Base-by-base conservation (phyloP, 352 stramenopile species). In the Pseudoperonospora humuli region DNA sequence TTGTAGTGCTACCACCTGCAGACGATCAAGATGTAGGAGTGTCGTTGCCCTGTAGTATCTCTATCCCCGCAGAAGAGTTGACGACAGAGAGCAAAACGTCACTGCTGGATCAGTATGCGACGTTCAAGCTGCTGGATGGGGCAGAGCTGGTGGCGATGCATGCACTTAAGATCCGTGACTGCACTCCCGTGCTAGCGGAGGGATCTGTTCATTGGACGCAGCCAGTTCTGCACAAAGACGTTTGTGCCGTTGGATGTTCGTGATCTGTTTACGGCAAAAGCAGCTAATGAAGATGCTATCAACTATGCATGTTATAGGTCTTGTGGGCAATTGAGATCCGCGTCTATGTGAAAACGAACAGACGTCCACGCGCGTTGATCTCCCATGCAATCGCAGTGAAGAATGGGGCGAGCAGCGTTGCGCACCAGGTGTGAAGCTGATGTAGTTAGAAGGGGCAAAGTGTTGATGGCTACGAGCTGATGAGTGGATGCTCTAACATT, bases 111-210 rank as follows among this genome's bases (percentile, higher is more conserved):
- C 50, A 63, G 13, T 24, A 56, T 8, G 55, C 75, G 36, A 64
- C 46, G 27, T 82, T 85, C 40, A 55, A 54, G 13, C 35, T 84
- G n/a, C 17, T 57, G 5, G 32, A 67, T 0, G 64, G 53, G 2
- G 33, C 46, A 0, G 37, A 55, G 10, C n/a, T 65, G 13, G 39
- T 84, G 11, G 62, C 45, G 3, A 65, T 39, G 7, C 62, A 77
- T 19, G 33, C 35, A 14, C 38, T 74, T 23, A 62, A 62, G 27
- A 39, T 89, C 3, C 40, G 63, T 3, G 64, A 75, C 6, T 86
- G 69, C 19, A 45, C 84, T 7, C 74, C 74, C 2, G 43, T 84
- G 36, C 54, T 86, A 7, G 27, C 54, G 3, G 61, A 82, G 3
- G 57, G 63, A n/a, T 20, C 35, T 8, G 41, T 84, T 14, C 48